Conservation (phyloP, 495 filamentous ascomycete genomes). For the Penicillium ochrochloron region DNA sequence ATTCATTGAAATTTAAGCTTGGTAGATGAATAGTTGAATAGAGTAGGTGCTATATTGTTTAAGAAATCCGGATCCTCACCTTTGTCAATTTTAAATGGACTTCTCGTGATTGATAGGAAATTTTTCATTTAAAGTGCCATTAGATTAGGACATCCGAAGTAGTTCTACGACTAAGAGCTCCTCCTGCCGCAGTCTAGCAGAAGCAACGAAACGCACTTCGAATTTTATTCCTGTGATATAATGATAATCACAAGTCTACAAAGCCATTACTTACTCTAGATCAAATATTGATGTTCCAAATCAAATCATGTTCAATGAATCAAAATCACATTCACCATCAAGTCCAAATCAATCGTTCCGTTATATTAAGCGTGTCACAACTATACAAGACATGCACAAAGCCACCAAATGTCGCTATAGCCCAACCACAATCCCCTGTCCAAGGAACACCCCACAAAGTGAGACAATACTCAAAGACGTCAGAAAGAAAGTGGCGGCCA, state of each 20-base stretch:
- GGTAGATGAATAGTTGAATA: no score
- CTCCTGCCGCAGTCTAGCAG: not conserved
- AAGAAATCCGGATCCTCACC: no score
- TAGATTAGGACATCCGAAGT: no score
- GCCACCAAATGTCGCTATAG: not conserved
- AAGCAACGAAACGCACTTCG: no score
- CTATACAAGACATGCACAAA: constrained; percentile 17
- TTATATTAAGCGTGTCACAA: constrained; percentile 13
- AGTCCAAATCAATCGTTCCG: constrained; percentile 5
- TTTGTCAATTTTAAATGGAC: no score
- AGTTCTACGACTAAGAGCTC: no score
- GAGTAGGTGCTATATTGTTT: no score
- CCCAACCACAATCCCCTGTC: not conserved
- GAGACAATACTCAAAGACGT: not conserved
- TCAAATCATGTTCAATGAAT: not conserved
- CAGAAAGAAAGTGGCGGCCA: not conserved
- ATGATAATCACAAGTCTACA: not conserved
- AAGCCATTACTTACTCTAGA: not conserved
- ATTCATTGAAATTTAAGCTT: no score
- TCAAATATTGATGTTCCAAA: not conserved
- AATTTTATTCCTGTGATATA: no score
- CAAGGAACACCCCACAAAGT: not conserved
- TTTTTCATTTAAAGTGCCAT: no score
- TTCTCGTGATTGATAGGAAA: no score
- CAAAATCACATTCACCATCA: constrained; percentile 10